Evolutionary conservation across 441 rosid species (phyloP).

Genomic region (Euphorbia schlechtendalii): DNA sequence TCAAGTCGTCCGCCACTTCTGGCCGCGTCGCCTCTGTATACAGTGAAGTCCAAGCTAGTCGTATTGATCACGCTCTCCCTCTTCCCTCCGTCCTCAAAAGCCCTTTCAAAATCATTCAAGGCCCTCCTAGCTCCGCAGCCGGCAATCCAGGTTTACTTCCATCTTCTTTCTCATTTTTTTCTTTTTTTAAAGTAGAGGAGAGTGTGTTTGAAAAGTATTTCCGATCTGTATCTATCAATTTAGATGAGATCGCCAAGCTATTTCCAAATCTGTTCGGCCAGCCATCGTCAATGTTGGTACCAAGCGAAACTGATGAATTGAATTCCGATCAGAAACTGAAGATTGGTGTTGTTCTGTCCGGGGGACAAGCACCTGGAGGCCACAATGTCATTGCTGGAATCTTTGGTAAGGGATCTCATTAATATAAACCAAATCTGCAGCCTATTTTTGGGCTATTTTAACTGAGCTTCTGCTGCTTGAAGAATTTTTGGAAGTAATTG

Average conservation of each 20-base stretch:
- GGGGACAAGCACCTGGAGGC: constrained; percentile 99
- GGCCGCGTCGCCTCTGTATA: constrained; percentile 73
- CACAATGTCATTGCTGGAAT: constrained; percentile 95
- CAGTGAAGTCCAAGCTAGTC: constrained; percentile 81
- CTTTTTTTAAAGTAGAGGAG: background rate
- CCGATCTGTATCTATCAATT: background rate
- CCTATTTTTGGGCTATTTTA: background rate
- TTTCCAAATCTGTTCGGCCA: constrained; percentile 87
- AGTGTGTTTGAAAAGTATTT: background rate
- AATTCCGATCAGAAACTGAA: constrained; percentile 51
- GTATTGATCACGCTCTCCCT: constrained; percentile 72
- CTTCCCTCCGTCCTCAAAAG: constrained; percentile 71
- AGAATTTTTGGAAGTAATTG: background rate
- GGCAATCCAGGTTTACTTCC: constrained; percentile 65
- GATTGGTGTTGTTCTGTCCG: constrained; percentile 92
- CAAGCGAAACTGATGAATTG: constrained; percentile 29
- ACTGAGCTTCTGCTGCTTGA: background rate
- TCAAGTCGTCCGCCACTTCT: constrained; percentile 24
- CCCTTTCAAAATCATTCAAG: constrained; percentile 73
- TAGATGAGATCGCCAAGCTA: constrained; percentile 89
- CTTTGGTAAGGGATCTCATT: constrained; percentile 45
- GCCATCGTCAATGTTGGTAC: constrained; percentile 64
- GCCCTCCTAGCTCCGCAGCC: constrained; percentile 84
- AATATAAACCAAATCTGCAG: too few relatives aligned
- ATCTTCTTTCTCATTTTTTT: background rate